Conservation (phyloP, 2,329 filamentous ascomycete species). For the Epichloe scottii region DNA sequence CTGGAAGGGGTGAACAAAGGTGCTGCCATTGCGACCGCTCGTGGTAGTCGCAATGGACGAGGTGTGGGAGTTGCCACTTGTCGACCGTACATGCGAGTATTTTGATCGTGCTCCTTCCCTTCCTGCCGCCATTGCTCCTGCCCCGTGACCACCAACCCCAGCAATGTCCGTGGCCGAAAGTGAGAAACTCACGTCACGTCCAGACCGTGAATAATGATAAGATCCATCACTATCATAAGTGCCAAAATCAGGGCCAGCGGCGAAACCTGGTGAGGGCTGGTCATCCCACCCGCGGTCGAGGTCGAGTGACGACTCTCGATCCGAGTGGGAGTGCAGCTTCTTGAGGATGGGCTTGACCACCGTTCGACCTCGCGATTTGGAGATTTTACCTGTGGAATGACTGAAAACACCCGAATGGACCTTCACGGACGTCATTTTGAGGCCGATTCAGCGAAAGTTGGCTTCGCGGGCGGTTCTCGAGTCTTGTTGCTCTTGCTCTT, state of each 20-base stretch:
- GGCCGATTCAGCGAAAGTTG: not conserved
- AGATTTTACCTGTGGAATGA: slow-evolving; percentile 16
- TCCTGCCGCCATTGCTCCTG: slow-evolving; percentile 4
- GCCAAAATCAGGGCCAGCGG: slow-evolving; percentile 12
- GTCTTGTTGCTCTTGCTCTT: not conserved
- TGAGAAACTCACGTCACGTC: slow-evolving; percentile 35
- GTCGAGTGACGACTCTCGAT: slow-evolving; percentile 48
- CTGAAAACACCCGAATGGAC: slow-evolving; percentile 8
- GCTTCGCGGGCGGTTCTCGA: not conserved
- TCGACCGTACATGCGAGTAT: slow-evolving; percentile 44
- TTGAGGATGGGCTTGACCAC: slow-evolving; percentile 51
- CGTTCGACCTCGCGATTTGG: slow-evolving; percentile 34
- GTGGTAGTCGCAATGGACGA: slow-evolving; percentile 39
- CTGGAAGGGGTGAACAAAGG: slow-evolving; percentile 52
- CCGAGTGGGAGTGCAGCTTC: slow-evolving; percentile 37
- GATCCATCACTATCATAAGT: slow-evolving; percentile 15
- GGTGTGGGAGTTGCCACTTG: slow-evolving; percentile 44
- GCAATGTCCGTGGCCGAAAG: slow-evolving; percentile 23
- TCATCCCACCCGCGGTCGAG: slow-evolving; percentile 48
- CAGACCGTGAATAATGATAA: slow-evolving; percentile 7
- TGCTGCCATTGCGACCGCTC: slow-evolving; percentile 33
- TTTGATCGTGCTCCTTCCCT: slow-evolving; percentile 14
- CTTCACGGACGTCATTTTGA: slow-evolving; percentile 20
- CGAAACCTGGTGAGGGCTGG: slow-evolving; percentile 20
- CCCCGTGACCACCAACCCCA: slow-evolving; percentile 3